Evolutionary conservation across 1,284 basidiomycete species (phyloP).

Genomic region (Ceratobasidium theobromae): DNA sequence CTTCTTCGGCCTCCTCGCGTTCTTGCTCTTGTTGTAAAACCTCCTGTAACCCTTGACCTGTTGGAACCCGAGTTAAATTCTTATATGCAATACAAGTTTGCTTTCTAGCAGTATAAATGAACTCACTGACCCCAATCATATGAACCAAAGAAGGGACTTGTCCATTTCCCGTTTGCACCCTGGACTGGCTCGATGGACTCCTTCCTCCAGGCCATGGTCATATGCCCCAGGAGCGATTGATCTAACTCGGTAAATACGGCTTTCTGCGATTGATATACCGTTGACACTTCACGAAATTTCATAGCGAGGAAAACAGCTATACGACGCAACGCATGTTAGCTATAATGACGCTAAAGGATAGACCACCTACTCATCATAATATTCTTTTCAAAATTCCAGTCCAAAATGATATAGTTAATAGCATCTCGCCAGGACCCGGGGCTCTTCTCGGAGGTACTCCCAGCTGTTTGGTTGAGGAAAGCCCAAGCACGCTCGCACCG

Average conservation of each 20-base stretch:
- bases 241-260: background rate
- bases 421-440: background rate
- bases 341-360: background rate
- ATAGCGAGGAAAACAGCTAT: background rate
- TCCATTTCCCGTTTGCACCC: background rate
- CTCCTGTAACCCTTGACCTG: background rate
- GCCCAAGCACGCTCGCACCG: slow-evolving; percentile 1
- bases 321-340: background rate
- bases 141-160: slow-evolving; percentile 11
- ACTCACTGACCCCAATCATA: background rate
- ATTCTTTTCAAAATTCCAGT: slow-evolving; percentile 6
- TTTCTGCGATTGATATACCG: background rate
- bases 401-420: background rate
- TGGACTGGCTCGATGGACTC: background rate
- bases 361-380: background rate
- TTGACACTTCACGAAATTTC: background rate
- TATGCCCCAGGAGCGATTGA: background rate
- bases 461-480: background rate
- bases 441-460: background rate
- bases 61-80: background rate
- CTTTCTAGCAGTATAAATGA: background rate
- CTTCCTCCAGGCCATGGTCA: background rate
- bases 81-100: background rate
- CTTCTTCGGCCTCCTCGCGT: background rate
- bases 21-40: background rate